Evolutionary conservation across 1,284 basidiomycete species (phyloP), one percentile per base, ranked within the genome.

Genomic region (Flammula alnicola): DNA sequence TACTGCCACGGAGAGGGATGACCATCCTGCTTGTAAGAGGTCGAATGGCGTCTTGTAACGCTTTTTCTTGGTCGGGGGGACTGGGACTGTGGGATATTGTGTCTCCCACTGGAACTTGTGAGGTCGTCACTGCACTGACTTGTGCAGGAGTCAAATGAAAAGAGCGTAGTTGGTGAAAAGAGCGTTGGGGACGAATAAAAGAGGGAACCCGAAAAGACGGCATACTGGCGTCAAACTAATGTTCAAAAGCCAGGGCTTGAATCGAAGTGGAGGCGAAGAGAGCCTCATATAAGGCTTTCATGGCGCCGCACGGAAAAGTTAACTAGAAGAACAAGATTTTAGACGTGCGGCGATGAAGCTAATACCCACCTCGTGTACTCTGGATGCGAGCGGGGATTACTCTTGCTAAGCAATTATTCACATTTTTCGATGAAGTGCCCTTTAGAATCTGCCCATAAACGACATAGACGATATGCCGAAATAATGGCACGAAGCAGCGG

Each of bases 1-100:
- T 72, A 9, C 64, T 58, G 30, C 72, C 72, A 37, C 70, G 67
- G n/a, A 79, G 58, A 10, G 73, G 72, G 31, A 75, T 59, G 26
- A 60, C 31, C 17, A 46, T 46, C 14, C 37, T 51, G 25, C 14
- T 29, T 27, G n/a, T 16, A 22, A 42, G 38, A 26, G 43, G 49
- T 16, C 26, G 49, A 19, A 14, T 16, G 9, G 19, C 31, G 14
- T 44, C 16, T 31, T n/a, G 31, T 47, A 41, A 48, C 39, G 42
- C 36, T 30, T 49, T 43, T 44, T 57, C 43, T 31, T 44, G 41
- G 19, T 45, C 30, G 43, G 44, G 31, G 41, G 51, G 39, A 30
- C 40, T 51, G 30, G 39, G 33, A 39, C 23, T 42, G 25, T 44
- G 49, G 55, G 57, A 53, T 32, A 26, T 56, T 50, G 58, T 58